Evolutionary conservation across 2,329 filamentous ascomycete species (phyloP), one percentile per base, ranked within the genome.

Genomic region (Balansia obtecta): DNA sequence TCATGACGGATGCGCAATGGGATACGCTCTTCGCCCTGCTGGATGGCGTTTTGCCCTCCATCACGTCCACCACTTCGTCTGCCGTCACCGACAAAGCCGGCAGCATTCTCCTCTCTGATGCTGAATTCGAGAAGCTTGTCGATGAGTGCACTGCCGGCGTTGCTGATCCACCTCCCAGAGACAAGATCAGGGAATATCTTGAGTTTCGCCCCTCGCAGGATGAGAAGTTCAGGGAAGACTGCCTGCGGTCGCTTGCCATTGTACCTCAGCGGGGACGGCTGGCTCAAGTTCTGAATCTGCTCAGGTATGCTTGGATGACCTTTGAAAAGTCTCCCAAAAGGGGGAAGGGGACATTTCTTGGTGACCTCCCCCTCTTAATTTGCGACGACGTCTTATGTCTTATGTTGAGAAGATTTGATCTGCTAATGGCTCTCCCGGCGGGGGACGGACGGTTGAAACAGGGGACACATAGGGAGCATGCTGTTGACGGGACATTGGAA

Each of bases 401-500:
- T 2, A 6, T 32, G 4, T 22, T 12, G 27, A 27, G 7, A 27
- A 15, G 39, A 9, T 43, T 27, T 46, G 10, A 20, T n/a, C 27
- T 32, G 33, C 53, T 48, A 53, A 44, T 12, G 40, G 30, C 6
- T 30, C n/a, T 46, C 13, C 45, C 20, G 4, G 20, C 20, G 7
- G 27, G 27, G n/a, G n/a, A n/a, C n/a, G n/a, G 27, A 27, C 27
- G 27, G 27, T 27, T 27, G 27, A 27, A 27, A 42, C 33, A 86
- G 81, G 53, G 82, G 80, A 20, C 75, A 78, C 34, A 63, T 75
- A 3, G 84, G 84, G 27, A 79, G 80, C 27, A 65, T 85, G 16
- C 62, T 85, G 6, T 69, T 87, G 45, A 88, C 85, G 0, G 83
- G 85, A n/a, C 77, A 81, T 61, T 71, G 76, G 55, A 77, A 74